A percentile compares a stretch with the other conserved stretches of the same genome.
Evolutionary conservation across 1,284 basidiomycete species (phyloP).

Genomic region (Microbotryum lychnidis-dioicae): DNA sequence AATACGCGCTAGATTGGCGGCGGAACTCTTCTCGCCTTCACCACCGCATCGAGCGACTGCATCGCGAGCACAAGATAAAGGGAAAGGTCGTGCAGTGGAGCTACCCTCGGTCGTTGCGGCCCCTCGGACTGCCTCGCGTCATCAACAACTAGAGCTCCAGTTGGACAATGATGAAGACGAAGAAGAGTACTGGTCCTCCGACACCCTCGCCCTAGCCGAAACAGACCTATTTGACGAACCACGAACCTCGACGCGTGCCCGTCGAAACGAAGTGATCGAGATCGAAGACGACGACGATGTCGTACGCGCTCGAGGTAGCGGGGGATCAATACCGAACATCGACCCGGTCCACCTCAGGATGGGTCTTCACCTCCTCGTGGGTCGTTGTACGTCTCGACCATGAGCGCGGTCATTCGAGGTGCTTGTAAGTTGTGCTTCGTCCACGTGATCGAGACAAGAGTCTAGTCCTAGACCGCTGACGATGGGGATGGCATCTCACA

Average conservation of each 20-base stretch:
- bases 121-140: not conserved
- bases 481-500: not conserved
- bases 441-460: not conserved
- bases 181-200: not conserved
- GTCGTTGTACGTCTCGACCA: constrained; percentile 13
- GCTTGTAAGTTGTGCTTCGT: constrained; percentile 11
- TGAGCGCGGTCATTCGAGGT: constrained; percentile 6
- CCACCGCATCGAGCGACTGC: not conserved
- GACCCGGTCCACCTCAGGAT: constrained; percentile 13
- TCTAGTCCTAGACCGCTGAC: no score
- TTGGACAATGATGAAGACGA: constrained; percentile 1
- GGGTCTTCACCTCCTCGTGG: constrained; percentile 14
- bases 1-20: not conserved
- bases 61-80: not conserved
- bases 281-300: constrained; percentile 12
- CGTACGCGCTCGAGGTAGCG: not conserved
- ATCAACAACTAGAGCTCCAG: not conserved
- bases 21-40: not conserved
- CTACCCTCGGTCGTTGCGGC: not conserved
- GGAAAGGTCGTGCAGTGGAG: constrained; percentile 3
- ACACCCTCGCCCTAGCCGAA: not conserved
- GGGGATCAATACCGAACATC: constrained; percentile 5
- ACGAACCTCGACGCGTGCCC: no score
- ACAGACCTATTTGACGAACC: constrained; percentile 4
- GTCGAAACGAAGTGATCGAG: not conserved